phyloP scores from a whole-genome alignment of 257 asterid species.

The Solanum lignicaule region DNA sequence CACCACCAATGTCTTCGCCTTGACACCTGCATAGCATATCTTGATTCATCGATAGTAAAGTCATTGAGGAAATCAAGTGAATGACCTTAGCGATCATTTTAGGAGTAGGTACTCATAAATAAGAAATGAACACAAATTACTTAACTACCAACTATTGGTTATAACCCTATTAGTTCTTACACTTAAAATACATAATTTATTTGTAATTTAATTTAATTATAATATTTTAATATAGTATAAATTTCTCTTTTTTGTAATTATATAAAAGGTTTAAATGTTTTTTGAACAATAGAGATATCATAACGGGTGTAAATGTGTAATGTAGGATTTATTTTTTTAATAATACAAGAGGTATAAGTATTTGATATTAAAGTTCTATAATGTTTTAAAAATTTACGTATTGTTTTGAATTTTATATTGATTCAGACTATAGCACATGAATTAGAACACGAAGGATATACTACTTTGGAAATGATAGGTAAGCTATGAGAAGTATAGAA shows the following conservation, averaged over 20 bases:
- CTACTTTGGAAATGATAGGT: neutral
- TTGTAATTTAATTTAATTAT: neutral
- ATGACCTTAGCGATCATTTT: neutral
- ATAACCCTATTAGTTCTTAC: neutral
- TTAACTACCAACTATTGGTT: neutral
- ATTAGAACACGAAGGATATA: neutral
- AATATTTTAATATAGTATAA: too few relatives aligned
- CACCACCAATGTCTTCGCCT: neutral
- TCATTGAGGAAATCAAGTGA: neutral
- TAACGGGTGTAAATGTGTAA: neutral
- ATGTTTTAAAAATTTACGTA: neutral
- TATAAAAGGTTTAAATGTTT: neutral
- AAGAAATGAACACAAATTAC: neutral
- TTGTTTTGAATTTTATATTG: neutral
- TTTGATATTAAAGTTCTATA: neutral
- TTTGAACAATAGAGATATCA: neutral
- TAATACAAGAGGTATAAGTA: neutral
- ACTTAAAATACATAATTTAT: neutral
- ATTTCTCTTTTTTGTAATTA: neutral
- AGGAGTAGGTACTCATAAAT: neutral
- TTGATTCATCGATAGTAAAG: neutral
- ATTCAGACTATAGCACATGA: neutral
- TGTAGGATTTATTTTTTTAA: neutral
- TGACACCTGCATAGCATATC: neutral
- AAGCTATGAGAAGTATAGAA: neutral